Conservation (phyloP, 2,329 filamentous ascomycete species). For the Aspergillus sp. region DNA sequence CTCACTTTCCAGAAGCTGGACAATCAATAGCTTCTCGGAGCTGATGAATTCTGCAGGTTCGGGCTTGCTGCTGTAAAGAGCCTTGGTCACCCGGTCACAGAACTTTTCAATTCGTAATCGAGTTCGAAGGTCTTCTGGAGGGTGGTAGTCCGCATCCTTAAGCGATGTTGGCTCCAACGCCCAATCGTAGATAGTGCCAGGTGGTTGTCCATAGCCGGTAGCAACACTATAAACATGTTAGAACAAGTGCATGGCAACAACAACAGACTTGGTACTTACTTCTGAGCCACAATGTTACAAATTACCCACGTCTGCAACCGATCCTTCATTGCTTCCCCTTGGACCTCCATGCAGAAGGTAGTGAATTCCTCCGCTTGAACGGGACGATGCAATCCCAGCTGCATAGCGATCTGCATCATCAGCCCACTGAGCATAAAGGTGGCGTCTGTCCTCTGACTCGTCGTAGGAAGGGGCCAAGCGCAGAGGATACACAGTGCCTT, state of each 20-base stretch:
- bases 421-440: slow-evolving; percentile 58
- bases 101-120: slow-evolving; percentile 52
- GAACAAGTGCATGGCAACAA: neutral
- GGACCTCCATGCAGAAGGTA: slow-evolving; percentile 44
- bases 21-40: slow-evolving; percentile 37
- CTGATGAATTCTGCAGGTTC: slow-evolving; percentile 45
- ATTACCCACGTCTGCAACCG: slow-evolving; percentile 59
- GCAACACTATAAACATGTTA: slow-evolving; percentile 44
- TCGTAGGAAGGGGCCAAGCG: slow-evolving; percentile 57
- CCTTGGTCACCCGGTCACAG: slow-evolving; percentile 51
- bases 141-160: slow-evolving; percentile 38
- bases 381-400: slow-evolving; percentile 56
- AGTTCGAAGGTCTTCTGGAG: slow-evolving; percentile 45
- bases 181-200: slow-evolving; percentile 54
- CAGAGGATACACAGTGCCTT: slow-evolving; percentile 58
- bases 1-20: slow-evolving; percentile 39
- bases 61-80: slow-evolving; percentile 50
- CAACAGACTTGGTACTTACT: slow-evolving; percentile 33
- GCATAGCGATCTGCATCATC: slow-evolving; percentile 62
- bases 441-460: slow-evolving; percentile 54
- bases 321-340: slow-evolving; percentile 56
- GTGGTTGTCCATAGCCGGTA: slow-evolving; percentile 58
- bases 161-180: slow-evolving; percentile 43
- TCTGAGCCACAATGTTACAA: slow-evolving; percentile 62
- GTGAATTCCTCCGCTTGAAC: slow-evolving; percentile 53